These are phyloP conservation scores for Nothophoma quercina DNA, from an alignment of 2,329 filamentous ascomycete genomes.

Conservation along the genomic window DNA sequence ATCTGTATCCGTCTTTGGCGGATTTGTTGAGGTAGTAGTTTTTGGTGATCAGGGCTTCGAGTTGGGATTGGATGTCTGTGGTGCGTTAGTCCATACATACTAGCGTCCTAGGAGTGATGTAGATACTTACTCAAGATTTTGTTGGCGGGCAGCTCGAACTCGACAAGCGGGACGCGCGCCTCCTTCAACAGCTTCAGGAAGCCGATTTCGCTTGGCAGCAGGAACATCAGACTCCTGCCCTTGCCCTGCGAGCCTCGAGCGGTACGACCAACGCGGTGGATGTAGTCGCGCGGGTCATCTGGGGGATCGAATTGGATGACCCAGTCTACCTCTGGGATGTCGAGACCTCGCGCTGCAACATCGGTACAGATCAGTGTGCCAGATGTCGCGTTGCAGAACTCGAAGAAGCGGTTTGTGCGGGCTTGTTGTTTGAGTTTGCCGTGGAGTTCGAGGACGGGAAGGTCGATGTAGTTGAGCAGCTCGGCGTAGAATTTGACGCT, in stretches of 20 bases:
- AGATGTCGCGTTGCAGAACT: conserved; percentile 85
- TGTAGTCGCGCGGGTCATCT: conserved; percentile 76
- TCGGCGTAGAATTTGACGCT: conserved; percentile 96
- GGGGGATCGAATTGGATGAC: conserved; percentile 91
- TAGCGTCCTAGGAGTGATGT: too few relatives aligned
- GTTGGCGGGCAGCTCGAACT: conserved; percentile 92
- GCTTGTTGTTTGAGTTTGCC: conserved; percentile 98
- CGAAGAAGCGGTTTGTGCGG: conserved; percentile 98
- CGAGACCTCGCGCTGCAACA: conserved; percentile 91
- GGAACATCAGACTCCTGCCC: conserved; percentile 89
- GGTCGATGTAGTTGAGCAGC: conserved; percentile 94
- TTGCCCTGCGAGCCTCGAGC: conserved; percentile 84
- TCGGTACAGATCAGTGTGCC: conserved; percentile 96
- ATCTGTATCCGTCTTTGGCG: conserved; percentile 78
- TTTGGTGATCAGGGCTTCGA: conserved; percentile 91
- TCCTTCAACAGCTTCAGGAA: conserved; percentile 92
- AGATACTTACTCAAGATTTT: conserved; percentile 71
- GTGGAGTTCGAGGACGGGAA: conserved; percentile 84
- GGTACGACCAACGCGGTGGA: conserved; percentile 91
- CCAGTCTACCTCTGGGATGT: conserved; percentile 96
- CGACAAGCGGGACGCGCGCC: conserved; percentile 89
- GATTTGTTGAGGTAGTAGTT: conserved; percentile 98
- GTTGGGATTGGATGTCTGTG: conserved; percentile 70
- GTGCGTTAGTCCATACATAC: neutral
- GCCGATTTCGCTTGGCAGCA: conserved; percentile 89